Evolutionary conservation across 2,329 filamentous ascomycete genomes (phyloP), one percentile per base, ranked within the genome.

Genomic region (Mycosphaerella sp.): DNA sequence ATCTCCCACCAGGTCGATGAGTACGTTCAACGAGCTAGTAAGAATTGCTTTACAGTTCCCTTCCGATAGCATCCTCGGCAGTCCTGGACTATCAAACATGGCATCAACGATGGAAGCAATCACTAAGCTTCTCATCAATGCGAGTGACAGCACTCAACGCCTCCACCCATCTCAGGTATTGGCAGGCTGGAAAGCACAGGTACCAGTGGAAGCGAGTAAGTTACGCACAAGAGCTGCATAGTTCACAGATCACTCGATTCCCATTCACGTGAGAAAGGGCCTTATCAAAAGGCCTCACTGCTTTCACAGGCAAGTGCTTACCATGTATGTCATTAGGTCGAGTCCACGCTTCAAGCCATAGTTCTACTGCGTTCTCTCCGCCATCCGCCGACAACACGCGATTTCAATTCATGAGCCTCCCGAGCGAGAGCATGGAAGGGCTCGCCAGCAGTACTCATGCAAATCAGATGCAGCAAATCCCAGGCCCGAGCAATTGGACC

Each of bases 21-120:
- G 78, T 62, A 78, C 74, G 5, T 80, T 80, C 63, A 81, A 81
- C 56, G 70, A 72, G 29, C 67, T 81, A 14, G 65, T 78, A 0
- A 69, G 57, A 6, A 45, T 61, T 14, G 59, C 61, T 6, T 26
- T 62, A 26, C 56, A 47, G n/a, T 46, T 46, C 10, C 45, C 54
- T n/a, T 23, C 12, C 9, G 44, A 32, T 17, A 12, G 14, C 11
- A 11, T n/a, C 34, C 10, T 38, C 3, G 14, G 45, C 21, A 57
- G 48, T 23, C 49, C 48, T 29, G 39, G 21, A 8, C 10, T 32
- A 11, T 10, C 45, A 11, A 41, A 40, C 23, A n/a, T 36, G 9
- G 36, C 45, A 4, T 40, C 26, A 10, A 53, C 51, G 26, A 29
- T 59, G 40, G 45, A 48, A 12, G 51, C 55, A 9, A 48, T 62